Conservation (phyloP, 2,329 filamentous ascomycete species). For the Dactylonectria macrodidyma region DNA sequence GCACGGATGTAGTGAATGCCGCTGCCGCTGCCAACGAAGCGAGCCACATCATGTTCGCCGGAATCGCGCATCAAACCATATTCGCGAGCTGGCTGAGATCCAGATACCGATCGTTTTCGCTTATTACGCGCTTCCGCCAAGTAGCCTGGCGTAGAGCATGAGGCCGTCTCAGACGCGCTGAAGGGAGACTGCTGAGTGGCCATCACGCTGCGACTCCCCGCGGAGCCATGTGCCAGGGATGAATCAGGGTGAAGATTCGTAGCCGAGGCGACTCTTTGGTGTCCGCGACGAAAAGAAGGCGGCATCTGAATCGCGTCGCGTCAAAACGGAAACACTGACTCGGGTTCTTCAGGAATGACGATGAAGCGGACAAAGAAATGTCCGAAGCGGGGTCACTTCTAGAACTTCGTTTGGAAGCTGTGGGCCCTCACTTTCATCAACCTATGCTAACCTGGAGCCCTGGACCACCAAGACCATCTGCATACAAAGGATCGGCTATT, state of each 20-base stretch:
- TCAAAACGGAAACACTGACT: not conserved
- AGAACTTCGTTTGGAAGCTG: not conserved
- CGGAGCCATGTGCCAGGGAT: conserved; percentile 19
- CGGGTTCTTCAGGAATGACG: not conserved
- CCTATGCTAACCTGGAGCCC: conserved; percentile 21
- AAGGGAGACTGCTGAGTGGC: conserved; percentile 49
- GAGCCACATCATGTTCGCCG: conserved; percentile 61
- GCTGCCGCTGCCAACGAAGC: conserved; percentile 70
- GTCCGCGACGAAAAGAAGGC: not conserved
- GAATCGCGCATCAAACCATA: conserved; percentile 65
- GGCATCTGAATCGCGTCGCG: not conserved
- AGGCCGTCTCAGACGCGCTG: conserved; percentile 46
- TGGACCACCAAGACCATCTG: conserved; percentile 1
- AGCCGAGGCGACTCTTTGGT: not conserved
- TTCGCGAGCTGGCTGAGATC: conserved; percentile 48
- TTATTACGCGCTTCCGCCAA: conserved; percentile 47
- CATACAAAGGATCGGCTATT: conserved; percentile 18
- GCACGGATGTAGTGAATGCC: conserved; percentile 72
- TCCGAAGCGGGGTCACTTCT: conserved; percentile 44
- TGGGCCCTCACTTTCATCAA: conserved; percentile 7
- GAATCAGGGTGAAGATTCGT: not conserved
- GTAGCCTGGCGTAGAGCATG: conserved; percentile 43
- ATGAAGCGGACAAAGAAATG: conserved; percentile 47
- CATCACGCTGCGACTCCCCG: conserved; percentile 36
- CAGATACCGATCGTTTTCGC: conserved; percentile 48